Conservation (phyloP, 352 stramenopile species). For the Globisporangium radiosum region DNA sequence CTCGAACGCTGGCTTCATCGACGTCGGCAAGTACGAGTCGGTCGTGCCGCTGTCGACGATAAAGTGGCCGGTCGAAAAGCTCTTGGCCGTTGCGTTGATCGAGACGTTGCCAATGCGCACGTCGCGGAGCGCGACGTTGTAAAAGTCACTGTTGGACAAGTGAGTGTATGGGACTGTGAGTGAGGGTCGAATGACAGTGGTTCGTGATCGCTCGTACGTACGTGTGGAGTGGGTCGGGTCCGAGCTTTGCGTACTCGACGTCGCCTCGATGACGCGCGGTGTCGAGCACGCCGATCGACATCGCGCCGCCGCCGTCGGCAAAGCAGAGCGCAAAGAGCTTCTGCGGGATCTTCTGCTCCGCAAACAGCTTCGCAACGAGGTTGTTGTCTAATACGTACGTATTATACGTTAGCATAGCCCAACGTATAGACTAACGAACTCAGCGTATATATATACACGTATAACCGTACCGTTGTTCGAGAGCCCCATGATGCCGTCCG, state of each 20-base stretch:
- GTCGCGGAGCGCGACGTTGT: slow-evolving; percentile 59
- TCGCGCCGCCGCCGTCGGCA: slow-evolving; percentile 49
- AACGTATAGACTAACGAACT: too few relatives aligned
- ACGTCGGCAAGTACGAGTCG: slow-evolving; percentile 67
- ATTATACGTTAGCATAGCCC: neutral
- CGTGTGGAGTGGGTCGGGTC: slow-evolving; percentile 19
- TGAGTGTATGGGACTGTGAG: too few relatives aligned
- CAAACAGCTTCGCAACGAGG: slow-evolving; percentile 66
- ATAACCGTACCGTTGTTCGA: slow-evolving; percentile 44
- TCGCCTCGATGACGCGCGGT: slow-evolving; percentile 39
- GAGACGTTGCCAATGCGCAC: slow-evolving; percentile 55
- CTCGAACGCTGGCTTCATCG: slow-evolving; percentile 47
- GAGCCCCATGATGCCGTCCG: slow-evolving; percentile 81
- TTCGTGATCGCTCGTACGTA: slow-evolving; percentile 6
- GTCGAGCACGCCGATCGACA: slow-evolving; percentile 57
- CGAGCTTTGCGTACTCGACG: slow-evolving; percentile 54
- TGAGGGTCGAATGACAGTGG: too few relatives aligned
- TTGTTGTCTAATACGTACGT: slow-evolving; percentile 31
- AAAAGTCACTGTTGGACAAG: slow-evolving; percentile 33
- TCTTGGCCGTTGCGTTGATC: slow-evolving; percentile 26
- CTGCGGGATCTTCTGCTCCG: slow-evolving; percentile 72
- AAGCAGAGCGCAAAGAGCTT: slow-evolving; percentile 83
- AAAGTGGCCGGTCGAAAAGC: slow-evolving; percentile 39
- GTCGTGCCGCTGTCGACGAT: slow-evolving; percentile 85
- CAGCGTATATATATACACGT: neutral